Base-by-base conservation (phyloP, 2,329 filamentous ascomycete genomes). In the Metarhizium guizhouense region DNA sequence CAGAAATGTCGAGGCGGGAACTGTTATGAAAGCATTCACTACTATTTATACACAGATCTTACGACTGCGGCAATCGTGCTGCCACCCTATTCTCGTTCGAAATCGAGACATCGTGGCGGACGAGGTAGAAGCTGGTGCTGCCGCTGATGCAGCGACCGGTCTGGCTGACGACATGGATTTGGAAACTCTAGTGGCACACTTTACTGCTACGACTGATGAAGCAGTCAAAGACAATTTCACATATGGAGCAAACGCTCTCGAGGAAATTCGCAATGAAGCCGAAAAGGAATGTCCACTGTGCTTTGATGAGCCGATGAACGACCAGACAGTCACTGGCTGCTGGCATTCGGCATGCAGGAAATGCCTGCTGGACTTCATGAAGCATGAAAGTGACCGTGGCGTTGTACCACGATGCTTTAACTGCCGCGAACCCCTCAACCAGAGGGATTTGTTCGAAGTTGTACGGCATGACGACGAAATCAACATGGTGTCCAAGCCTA, bases 261-360 rank as follows among this genome's bases (percentile, higher is more conserved):
- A 87, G 59, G 90, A 97, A 68, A 99, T 99, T 51, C 88, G 95
- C 61, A 88, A 89, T 54, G 93, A 97, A 65, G 85, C 88, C 0
- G 83, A 87, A 57, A 87, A 87, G 58, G 94, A 99, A 73, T 99
- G 94, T 64, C 93, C 94, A 0, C 88, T 99, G 53, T 99, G 94
- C 71, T 84, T 89, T 4, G 93, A 97, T 69, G 94, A 97, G 68
- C 91, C 92, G 3, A 97, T 97, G 91, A 82, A 90, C 45, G 88
- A 96, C 54, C 93, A 95, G 66, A 87, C 88, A 0, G 94, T 99
- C 1, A 97, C 94, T 0, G 90, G 90, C 0, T 99, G 94, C 72
- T 99, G 94, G 91, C 94, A 99, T 70, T 95, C 90, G 38, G 92
- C 94, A 1, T 99, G 94, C 75, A 96, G 94, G 71, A 87, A 89